Evolutionary conservation across 2,329 filamentous ascomycete species (phyloP).

Genomic region (Venturia oleaginea): DNA sequence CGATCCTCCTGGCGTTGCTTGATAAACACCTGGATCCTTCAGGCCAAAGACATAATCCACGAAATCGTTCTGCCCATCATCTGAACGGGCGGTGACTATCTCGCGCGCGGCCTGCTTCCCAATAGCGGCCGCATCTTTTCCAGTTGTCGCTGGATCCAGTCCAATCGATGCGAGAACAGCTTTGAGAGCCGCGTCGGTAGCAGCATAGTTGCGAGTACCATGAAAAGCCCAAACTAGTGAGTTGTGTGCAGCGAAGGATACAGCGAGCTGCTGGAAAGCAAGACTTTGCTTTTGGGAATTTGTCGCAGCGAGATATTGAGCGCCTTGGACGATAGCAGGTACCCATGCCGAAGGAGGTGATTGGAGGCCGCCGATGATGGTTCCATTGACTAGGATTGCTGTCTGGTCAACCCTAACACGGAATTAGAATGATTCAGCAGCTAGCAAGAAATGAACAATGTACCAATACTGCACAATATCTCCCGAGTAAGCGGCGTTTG

Average conservation of each 20-base stretch:
- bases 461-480: slow-evolving; percentile 21
- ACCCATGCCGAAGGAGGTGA: slow-evolving; percentile 24
- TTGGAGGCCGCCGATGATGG: slow-evolving; percentile 20
- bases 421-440: neutral
- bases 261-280: slow-evolving; percentile 23
- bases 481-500: slow-evolving; percentile 16
- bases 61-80: slow-evolving; percentile 21
- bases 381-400: slow-evolving; percentile 20
- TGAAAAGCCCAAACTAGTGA: slow-evolving; percentile 22
- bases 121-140: slow-evolving; percentile 17
- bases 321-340: slow-evolving; percentile 21
- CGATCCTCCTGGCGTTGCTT: slow-evolving; percentile 20
- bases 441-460: neutral
- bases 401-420: slow-evolving; percentile 20
- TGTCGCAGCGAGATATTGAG: slow-evolving; percentile 21
- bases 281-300: slow-evolving; percentile 18
- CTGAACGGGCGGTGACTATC: slow-evolving; percentile 19
- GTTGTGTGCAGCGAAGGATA: slow-evolving; percentile 24
- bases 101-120: slow-evolving; percentile 18
- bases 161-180: slow-evolving; percentile 19
- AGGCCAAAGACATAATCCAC: slow-evolving; percentile 17
- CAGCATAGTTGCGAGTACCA: slow-evolving; percentile 21
- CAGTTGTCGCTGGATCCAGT: slow-evolving; percentile 17
- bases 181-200: slow-evolving; percentile 19
- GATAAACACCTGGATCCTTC: slow-evolving; percentile 20